These are phyloP conservation scores for Kodamaea hsintzibuensis DNA, from an alignment of 805 yeast species.

Conservation along the genomic window DNA sequence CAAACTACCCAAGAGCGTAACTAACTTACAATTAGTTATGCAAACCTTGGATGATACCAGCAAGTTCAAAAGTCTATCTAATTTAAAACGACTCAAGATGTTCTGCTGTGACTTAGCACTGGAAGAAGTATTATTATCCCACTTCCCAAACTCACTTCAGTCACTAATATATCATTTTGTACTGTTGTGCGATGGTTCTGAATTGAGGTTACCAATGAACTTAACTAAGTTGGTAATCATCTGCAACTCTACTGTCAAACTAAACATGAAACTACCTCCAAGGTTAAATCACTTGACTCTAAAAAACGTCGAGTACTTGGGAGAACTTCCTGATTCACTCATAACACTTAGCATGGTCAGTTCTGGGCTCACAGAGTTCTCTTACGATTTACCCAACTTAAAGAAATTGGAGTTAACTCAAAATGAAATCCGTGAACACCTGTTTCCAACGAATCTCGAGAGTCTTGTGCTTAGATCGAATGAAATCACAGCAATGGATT, in stretches of 20 bases:
- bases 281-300: not conserved
- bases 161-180: not conserved
- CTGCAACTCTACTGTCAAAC: not conserved
- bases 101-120: constrained; percentile 1
- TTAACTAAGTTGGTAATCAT: not conserved
- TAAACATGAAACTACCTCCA: not conserved
- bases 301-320: not conserved
- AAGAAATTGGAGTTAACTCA: not conserved
- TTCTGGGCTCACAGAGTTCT: not conserved
- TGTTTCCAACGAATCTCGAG: not conserved
- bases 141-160: not conserved
- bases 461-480: not conserved
- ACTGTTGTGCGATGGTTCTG: not conserved
- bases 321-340: not conserved
- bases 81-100: not conserved
- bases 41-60: constrained; percentile 1
- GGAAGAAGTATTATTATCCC: not conserved
- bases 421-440: not conserved
- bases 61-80: not conserved
- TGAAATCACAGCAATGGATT: constrained; percentile 2
- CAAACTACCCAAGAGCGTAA: not conserved
- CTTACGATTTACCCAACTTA: not conserved
- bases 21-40: not conserved
- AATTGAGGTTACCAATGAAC: not conserved
- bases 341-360: not conserved